Evolutionary conservation across 164 flowering plant species (phyloP).

Genomic region (Paratinospora sagittata): DNA sequence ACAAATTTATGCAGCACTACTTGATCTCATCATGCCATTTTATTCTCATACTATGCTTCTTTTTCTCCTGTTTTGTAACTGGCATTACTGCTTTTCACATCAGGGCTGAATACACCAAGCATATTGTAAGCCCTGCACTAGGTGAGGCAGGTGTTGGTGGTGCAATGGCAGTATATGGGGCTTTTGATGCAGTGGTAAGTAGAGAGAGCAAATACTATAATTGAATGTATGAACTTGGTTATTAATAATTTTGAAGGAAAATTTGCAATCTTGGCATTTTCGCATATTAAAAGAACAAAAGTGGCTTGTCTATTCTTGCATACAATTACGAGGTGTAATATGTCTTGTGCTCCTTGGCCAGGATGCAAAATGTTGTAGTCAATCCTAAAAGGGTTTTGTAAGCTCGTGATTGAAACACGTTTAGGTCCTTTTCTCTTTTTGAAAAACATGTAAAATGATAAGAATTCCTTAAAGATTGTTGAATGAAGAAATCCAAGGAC

Average conservation of each 20-base stretch:
- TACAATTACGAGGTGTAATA: not conserved
- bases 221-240: too few species aligned
- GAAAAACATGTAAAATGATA: too few species aligned
- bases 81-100: slow-evolving; percentile 10
- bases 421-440: too few species aligned
- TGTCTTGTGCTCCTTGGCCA: not conserved
- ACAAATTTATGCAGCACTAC: slow-evolving; percentile 1
- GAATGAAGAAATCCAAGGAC: too few species aligned
- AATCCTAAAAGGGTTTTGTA: too few species aligned
- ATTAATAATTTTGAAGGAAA: not conserved
- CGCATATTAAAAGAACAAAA: not conserved
- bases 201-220: not conserved
- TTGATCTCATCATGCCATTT: not conserved
- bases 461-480: too few species aligned
- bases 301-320: not conserved
- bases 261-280: not conserved
- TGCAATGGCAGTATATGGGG: slow-evolving; percentile 90
- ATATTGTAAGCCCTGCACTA: slow-evolving; percentile 62
- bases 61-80: not conserved
- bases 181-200: slow-evolving; percentile 91
- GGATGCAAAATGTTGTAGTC: not conserved
- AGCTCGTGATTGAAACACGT: too few species aligned
- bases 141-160: slow-evolving; percentile 92
- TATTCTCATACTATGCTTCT: not conserved
- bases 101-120: slow-evolving; percentile 89